Evolutionary conservation across 2,329 filamentous ascomycete species (phyloP).

Genomic region (Calcarisporium arbuscula): DNA sequence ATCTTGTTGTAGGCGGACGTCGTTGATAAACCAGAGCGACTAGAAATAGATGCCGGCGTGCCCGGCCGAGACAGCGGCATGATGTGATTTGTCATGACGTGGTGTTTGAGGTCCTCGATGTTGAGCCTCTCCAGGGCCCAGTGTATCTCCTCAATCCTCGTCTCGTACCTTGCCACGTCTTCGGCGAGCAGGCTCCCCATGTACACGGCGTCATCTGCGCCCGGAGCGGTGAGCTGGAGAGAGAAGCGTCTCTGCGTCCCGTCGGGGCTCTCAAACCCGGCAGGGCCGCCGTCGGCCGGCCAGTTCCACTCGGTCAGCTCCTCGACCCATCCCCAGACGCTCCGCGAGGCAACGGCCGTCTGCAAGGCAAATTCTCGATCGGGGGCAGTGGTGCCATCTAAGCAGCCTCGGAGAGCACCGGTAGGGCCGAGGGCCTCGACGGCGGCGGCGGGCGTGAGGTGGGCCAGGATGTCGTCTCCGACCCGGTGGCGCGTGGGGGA

Average conservation of each 20-base stretch:
- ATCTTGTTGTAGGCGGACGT: constrained; percentile 59
- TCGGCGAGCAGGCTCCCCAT: constrained; percentile 64
- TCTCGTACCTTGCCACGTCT: constrained; percentile 63
- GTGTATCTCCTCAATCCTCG: constrained; percentile 66
- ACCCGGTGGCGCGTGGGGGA: constrained; percentile 30
- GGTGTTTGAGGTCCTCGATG: constrained; percentile 82
- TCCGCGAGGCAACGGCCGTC: constrained; percentile 63
- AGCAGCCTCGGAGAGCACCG: constrained; percentile 49
- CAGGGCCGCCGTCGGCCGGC: constrained; percentile 41
- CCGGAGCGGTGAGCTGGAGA: constrained; percentile 15
- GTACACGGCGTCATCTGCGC: constrained; percentile 34
- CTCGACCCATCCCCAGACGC: constrained; percentile 67
- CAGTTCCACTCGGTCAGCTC: constrained; percentile 60
- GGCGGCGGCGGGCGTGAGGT: constrained; percentile 54
- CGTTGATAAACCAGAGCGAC: constrained; percentile 27
- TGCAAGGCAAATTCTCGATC: constrained; percentile 68
- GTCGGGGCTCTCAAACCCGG: constrained; percentile 47
- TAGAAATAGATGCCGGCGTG: constrained; percentile 27
- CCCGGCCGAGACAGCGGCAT: constrained; percentile 40
- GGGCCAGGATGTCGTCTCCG: constrained; percentile 53
- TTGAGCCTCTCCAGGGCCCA: constrained; percentile 63
- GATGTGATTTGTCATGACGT: constrained; percentile 77
- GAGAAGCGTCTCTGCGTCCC: constrained; percentile 34
- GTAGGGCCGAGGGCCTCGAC: constrained; percentile 53
- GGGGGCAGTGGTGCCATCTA: constrained; percentile 54